phyloP scores from a whole-genome alignment of 352 stramenopile genomes.

The Ophiocytium majus region DNA sequence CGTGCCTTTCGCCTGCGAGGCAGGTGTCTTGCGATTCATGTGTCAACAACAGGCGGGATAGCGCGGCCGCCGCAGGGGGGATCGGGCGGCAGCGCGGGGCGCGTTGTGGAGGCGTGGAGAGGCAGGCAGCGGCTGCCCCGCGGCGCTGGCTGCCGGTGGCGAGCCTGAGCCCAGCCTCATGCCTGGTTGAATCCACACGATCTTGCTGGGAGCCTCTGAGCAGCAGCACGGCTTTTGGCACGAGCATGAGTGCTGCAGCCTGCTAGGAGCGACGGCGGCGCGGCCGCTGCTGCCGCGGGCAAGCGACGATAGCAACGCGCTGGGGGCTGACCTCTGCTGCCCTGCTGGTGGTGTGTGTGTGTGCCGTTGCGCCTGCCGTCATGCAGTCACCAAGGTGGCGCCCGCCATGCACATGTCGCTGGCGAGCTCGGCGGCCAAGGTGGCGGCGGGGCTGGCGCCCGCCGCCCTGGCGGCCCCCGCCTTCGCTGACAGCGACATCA shows the following conservation, averaged over 20 bases:
- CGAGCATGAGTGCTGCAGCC: no score
- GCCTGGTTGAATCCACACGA: no score
- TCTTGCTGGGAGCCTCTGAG: no score
- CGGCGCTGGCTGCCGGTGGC: no score
- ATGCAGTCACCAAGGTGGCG: background rate
- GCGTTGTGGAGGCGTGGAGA: background rate
- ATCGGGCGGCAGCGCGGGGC: background rate
- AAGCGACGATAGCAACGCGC: no score
- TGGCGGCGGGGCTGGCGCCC: background rate
- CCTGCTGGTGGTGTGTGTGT: no score
- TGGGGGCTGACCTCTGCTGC: no score
- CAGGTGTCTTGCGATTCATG: background rate
- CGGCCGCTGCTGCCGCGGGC: no score
- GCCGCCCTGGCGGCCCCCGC: slow-evolving; percentile 2
- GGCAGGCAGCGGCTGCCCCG: background rate
- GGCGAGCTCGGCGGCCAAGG: background rate
- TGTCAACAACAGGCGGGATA: background rate
- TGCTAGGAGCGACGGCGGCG: no score
- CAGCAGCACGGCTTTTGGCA: no score
- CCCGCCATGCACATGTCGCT: background rate
- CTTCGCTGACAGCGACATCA: slow-evolving; percentile 24
- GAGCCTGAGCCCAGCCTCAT: no score
- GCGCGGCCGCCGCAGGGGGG: background rate
- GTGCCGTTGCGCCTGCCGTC: background rate
- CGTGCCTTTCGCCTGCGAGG: background rate